These are phyloP conservation scores for Chaetomium strumarium DNA, from an alignment of 2,329 filamentous ascomycete species.

Conservation along the genomic window DNA sequence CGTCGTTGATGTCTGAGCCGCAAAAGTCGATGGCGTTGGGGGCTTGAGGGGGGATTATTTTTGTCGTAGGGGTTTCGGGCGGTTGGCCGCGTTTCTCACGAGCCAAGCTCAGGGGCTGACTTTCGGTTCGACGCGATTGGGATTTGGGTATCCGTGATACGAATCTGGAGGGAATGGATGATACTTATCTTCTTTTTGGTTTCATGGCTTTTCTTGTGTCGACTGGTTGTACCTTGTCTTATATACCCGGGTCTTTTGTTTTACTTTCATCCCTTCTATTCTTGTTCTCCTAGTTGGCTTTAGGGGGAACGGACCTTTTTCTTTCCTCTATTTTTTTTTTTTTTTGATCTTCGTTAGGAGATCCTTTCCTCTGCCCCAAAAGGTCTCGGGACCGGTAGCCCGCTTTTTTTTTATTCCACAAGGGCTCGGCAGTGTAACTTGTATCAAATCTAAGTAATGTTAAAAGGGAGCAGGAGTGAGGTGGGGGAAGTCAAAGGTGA, in stretches of 20 bases:
- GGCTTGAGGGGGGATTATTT: conserved; percentile 3
- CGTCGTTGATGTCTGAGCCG: conserved; percentile 24
- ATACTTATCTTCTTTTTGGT: background rate
- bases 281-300: conserved; percentile 9
- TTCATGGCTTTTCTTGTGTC: background rate
- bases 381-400: conserved; percentile 5
- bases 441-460: conserved; percentile 11
- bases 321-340: conserved; percentile 11
- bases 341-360: conserved; percentile 1
- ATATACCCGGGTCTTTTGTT: conserved; percentile 15
- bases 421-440: conserved; percentile 6
- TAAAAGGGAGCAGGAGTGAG: background rate
- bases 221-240: conserved; percentile 6
- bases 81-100: background rate
- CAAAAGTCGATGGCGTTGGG: conserved; percentile 26
- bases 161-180: conserved; percentile 1
- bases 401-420: too few species aligned
- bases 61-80: background rate
- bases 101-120: background rate
- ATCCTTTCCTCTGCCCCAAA: conserved; percentile 14
- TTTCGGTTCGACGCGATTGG: background rate
- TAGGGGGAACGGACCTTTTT: background rate
- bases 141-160: background rate
- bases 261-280: conserved; percentile 13
- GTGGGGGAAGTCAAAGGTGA: background rate